These are phyloP conservation scores for Rubus parviflorus DNA, from an alignment of 306 rosid species.

Conservation along the genomic window DNA sequence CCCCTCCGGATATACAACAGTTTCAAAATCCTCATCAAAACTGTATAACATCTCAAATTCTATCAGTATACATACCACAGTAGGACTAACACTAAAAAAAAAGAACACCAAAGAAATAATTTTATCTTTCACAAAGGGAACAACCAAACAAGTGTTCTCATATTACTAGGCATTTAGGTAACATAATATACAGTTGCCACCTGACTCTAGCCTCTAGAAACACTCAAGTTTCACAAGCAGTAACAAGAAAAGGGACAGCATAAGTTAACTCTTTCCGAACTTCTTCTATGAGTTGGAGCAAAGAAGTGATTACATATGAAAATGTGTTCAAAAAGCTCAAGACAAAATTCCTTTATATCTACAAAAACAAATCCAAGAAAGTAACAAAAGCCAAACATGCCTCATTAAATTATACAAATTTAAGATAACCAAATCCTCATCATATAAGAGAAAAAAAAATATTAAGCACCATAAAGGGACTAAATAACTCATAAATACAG, in stretches of 20 bases:
- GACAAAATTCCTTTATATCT: not conserved
- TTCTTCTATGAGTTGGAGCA: not conserved
- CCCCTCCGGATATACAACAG: constrained; percentile 87
- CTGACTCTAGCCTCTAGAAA: not conserved
- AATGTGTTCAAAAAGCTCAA: not conserved
- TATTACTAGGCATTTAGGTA: not conserved
- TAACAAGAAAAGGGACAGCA: not conserved
- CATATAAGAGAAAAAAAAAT: not conserved
- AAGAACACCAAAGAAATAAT: not conserved
- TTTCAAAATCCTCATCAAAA: constrained; percentile 76
- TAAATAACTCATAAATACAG: not conserved
- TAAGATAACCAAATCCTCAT: not conserved
- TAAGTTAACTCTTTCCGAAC: not conserved
- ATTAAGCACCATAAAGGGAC: constrained; percentile 4
- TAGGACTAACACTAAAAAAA: not conserved
- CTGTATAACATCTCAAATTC: constrained; percentile 46
- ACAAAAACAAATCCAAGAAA: not conserved
- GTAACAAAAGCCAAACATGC: not conserved
- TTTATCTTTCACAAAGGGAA: not conserved
- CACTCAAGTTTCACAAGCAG: not conserved
- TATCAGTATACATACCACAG: constrained; percentile 5
- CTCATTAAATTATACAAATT: not conserved
- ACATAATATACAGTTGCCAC: not conserved
- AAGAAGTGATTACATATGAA: not conserved
- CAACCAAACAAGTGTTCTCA: not conserved